A percentile compares a stretch with the other conserved stretches of the same genome.
phyloP scores from a whole-genome alignment of 495 filamentous ascomycete species.

The Daldinia bambusicola region DNA sequence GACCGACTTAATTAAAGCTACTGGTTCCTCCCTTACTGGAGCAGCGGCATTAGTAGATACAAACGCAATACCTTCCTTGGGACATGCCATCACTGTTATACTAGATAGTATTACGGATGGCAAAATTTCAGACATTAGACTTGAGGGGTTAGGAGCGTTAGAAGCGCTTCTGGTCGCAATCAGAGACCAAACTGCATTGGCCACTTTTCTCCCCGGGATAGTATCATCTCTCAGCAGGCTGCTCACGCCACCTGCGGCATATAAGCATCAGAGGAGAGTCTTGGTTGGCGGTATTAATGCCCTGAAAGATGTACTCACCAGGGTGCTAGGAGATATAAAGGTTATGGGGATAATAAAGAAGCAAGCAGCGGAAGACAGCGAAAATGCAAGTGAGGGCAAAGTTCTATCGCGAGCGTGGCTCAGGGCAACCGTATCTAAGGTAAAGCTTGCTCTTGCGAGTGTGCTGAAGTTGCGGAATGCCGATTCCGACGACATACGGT shows the following conservation, averaged over 20 bases:
- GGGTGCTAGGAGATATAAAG: constrained; percentile 71
- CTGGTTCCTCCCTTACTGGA: constrained; percentile 47
- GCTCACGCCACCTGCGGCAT: constrained; percentile 72
- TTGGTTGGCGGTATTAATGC: constrained; percentile 69
- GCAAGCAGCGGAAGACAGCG: constrained; percentile 28
- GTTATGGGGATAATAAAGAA: constrained; percentile 55
- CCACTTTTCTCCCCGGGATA: constrained; percentile 87
- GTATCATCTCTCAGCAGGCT: constrained; percentile 82
- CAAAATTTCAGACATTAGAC: constrained; percentile 68
- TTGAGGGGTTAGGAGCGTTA: constrained; percentile 73
- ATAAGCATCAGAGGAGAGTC: constrained; percentile 71
- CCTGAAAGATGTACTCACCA: constrained; percentile 68
- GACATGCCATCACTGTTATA: constrained; percentile 82
- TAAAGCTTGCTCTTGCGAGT: constrained; percentile 85
- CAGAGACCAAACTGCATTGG: constrained; percentile 74
- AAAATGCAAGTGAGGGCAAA: constrained; percentile 35
- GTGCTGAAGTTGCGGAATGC: constrained; percentile 82
- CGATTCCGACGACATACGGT: constrained; percentile 74
- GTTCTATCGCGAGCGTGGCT: constrained; percentile 74
- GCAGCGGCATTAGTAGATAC: constrained; percentile 60
- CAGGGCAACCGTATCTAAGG: constrained; percentile 80
- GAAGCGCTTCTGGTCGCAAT: constrained; percentile 69
- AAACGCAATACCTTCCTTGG: constrained; percentile 79
- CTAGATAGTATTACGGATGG: constrained; percentile 74
- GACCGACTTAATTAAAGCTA: constrained; percentile 53